Evolutionary conservation across 176 grass and related monocot species (phyloP).

Genomic region (Carex pumila): DNA sequence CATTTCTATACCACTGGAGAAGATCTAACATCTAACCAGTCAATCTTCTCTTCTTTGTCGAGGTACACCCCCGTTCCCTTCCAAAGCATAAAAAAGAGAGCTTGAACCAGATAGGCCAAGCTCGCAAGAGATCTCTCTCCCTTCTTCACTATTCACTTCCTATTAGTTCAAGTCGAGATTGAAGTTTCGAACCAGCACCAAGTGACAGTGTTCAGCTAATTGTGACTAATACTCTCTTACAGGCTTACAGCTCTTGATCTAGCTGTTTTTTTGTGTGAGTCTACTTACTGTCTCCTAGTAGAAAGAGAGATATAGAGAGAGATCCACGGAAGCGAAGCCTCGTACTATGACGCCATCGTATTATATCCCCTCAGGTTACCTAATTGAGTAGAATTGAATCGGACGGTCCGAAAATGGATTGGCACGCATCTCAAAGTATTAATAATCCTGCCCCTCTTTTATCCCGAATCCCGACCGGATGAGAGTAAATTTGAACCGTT

Average conservation of each 20-base stretch:
- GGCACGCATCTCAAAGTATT: too few species aligned
- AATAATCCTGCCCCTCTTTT: too few species aligned
- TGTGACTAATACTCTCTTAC: not conserved
- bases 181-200: not conserved
- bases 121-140: constrained; percentile 1
- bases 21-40: constrained; percentile 29
- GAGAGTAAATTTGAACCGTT: too few species aligned
- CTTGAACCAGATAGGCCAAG: not conserved
- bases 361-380: not conserved
- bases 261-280: not conserved
- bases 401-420: too few species aligned
- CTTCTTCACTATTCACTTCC: not conserved
- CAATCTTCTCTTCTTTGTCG: constrained; percentile 5
- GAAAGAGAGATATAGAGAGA: not conserved
- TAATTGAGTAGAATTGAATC: too few species aligned
- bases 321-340: not conserved
- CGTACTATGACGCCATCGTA: not conserved
- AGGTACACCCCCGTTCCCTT: not conserved
- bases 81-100: not conserved
- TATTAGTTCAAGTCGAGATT: not conserved
- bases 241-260: not conserved
- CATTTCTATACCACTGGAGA: constrained; percentile 29
- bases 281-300: not conserved
- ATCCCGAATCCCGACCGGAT: too few species aligned
- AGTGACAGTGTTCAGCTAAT: not conserved